A percentile compares a stretch with the other conserved stretches of the same genome.
Conservation (phyloP, 192 early-diverging fungal species). For the Umbelopsis ramanniana region DNA sequence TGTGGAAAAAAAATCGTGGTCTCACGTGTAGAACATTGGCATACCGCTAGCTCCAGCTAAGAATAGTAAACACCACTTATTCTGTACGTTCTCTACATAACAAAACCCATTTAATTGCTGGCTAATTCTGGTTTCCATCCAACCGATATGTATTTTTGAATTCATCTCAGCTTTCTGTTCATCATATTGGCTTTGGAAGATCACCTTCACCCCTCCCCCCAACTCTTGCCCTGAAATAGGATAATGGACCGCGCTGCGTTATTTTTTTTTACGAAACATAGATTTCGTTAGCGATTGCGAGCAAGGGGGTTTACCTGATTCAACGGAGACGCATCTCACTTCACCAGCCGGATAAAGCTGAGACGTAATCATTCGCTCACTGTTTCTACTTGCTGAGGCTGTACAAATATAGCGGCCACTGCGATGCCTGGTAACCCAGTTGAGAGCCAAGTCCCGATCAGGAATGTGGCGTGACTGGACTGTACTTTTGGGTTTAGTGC, state of each 20-base stretch:
- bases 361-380: no score
- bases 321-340: no score
- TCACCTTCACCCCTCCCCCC: no score
- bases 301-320: no score
- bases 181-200: background rate
- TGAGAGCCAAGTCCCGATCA: background rate
- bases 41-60: background rate
- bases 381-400: no score
- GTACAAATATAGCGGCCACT: no score
- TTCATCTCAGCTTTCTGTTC: background rate
- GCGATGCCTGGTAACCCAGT: background rate
- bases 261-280: no score
- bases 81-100: background rate
- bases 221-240: no score
- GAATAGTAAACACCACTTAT: background rate
- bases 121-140: background rate
- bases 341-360: no score
- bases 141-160: constrained; percentile 3
- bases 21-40: background rate
- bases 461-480: background rate
- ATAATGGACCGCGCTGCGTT: no score
- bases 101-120: background rate
- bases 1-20: background rate
- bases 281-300: no score
- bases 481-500: background rate